A percentile compares a stretch with the other conserved stretches of the same genome.
phyloP scores from a whole-genome alignment of 306 rosid species.

The Cucumis melo region DNA sequence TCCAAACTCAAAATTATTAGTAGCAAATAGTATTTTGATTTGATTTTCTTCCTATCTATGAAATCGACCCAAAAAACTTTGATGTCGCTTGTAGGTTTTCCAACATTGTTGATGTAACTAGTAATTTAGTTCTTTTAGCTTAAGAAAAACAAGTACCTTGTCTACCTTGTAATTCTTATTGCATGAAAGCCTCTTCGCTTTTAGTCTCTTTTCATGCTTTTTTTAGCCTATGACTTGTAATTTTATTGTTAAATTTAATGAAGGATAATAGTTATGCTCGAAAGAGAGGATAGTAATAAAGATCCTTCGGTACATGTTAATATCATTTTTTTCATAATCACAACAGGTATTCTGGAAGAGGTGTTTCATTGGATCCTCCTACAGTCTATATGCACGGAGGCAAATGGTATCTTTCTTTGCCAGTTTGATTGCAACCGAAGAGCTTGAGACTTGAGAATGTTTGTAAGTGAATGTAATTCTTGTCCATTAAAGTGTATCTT shows the following conservation, averaged over 20 bases:
- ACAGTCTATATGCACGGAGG: slow-evolving; percentile 50
- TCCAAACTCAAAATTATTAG: neutral
- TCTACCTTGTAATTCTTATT: neutral
- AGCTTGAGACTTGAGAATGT: slow-evolving; percentile 19
- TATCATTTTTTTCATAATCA: slow-evolving; percentile 12
- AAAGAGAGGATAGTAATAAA: neutral
- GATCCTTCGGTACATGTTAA: slow-evolving; percentile 11
- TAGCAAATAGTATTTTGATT: neutral
- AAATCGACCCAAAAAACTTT: neutral
- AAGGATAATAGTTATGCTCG: neutral
- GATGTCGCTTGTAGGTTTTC: neutral
- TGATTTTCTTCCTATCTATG: neutral
- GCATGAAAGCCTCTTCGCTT: neutral
- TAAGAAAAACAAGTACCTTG: neutral
- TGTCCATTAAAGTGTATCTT: neutral
- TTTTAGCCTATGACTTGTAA: neutral
- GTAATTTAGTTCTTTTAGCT: neutral
- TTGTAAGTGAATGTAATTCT: slow-evolving; percentile 22
- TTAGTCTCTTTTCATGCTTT: neutral
- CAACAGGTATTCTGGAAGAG: slow-evolving; percentile 91
- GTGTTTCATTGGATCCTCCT: slow-evolving; percentile 84
- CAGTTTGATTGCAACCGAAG: slow-evolving; percentile 36
- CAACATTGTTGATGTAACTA: neutral
- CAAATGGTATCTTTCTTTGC: slow-evolving; percentile 59
- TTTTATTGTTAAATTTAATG: neutral